Evolutionary conservation across 352 stramenopile species (phyloP).

Genomic region (Thraustochytrium sp.): DNA sequence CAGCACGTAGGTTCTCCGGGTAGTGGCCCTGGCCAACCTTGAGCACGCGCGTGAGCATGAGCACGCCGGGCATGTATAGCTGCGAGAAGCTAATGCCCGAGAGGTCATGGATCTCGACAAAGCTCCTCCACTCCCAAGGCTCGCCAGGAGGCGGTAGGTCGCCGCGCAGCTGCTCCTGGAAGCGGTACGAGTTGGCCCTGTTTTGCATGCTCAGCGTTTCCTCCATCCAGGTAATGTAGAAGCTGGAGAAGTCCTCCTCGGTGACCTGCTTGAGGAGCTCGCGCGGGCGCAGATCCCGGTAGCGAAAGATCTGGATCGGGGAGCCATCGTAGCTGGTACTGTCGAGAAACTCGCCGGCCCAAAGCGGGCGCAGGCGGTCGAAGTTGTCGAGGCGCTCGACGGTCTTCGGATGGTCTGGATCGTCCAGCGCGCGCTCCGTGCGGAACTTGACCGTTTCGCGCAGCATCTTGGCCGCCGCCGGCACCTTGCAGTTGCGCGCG

Average conservation of each 20-base stretch:
- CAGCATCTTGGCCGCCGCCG: slow-evolving; percentile 32
- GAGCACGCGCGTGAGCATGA: slow-evolving; percentile 27
- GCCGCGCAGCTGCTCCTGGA: not conserved
- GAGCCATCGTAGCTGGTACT: not conserved
- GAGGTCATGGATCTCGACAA: slow-evolving; percentile 27
- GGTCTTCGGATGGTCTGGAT: not conserved
- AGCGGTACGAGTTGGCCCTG: not conserved
- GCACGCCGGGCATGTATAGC: slow-evolving; percentile 12
- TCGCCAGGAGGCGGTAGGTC: not conserved
- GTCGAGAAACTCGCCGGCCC: not conserved
- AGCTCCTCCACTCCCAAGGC: slow-evolving; percentile 4
- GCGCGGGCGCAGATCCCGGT: not conserved
- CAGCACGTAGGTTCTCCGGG: slow-evolving; percentile 15
- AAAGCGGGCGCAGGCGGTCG: not conserved
- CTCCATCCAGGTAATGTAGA: slow-evolving; percentile 41
- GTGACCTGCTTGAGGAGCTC: slow-evolving; percentile 31
- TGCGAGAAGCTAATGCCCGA: not conserved
- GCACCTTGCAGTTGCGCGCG: not conserved
- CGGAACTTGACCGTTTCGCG: slow-evolving; percentile 3
- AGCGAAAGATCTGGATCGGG: slow-evolving; percentile 34
- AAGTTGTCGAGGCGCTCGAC: not conserved
- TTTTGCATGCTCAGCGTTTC: slow-evolving; percentile 13
- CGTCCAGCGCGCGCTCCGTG: not conserved
- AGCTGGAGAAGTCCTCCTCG: slow-evolving; percentile 29
- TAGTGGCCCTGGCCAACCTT: slow-evolving; percentile 35